Evolutionary conservation across 2,329 filamentous ascomycete species (phyloP).

Genomic region (Aspergillus caelatus): DNA sequence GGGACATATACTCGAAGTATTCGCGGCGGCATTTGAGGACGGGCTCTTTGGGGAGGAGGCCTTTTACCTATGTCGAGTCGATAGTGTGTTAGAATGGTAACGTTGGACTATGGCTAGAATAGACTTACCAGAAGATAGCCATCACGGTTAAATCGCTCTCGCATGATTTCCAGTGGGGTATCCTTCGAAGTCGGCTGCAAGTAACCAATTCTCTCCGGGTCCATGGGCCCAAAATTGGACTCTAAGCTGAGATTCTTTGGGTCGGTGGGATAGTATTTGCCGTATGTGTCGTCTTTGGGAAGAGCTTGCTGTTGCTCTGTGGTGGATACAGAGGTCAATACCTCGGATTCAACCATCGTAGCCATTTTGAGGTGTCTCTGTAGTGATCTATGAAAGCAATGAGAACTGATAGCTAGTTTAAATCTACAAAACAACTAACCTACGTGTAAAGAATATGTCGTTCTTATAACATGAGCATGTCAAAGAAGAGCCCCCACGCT

Average conservation of each 20-base stretch:
- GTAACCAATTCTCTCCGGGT: neutral
- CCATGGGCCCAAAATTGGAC: neutral
- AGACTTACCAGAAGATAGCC: neutral
- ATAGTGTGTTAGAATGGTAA: neutral
- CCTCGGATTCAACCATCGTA: neutral
- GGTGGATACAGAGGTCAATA: neutral
- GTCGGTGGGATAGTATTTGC: neutral
- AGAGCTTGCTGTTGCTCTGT: neutral
- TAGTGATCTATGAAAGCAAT: neutral
- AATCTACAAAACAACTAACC: accelerated
- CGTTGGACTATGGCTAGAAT: neutral
- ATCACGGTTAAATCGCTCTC: neutral
- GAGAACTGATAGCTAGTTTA: accelerated
- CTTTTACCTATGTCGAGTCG: neutral
- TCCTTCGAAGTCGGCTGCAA: neutral
- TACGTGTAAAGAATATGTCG: neutral
- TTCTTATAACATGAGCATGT: neutral
- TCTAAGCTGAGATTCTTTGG: neutral
- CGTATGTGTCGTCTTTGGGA: neutral
- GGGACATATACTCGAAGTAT: conserved; percentile 44
- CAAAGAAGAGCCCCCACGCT: neutral
- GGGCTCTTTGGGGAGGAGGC: neutral
- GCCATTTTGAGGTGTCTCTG: neutral
- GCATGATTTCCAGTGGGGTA: neutral
- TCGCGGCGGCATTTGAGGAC: conserved; percentile 35